Percentiles rank a stretch among this genome's conserved stretches.
Conservation (phyloP, 805 yeast genomes). For the Metschnikowia corniflorae region DNA sequence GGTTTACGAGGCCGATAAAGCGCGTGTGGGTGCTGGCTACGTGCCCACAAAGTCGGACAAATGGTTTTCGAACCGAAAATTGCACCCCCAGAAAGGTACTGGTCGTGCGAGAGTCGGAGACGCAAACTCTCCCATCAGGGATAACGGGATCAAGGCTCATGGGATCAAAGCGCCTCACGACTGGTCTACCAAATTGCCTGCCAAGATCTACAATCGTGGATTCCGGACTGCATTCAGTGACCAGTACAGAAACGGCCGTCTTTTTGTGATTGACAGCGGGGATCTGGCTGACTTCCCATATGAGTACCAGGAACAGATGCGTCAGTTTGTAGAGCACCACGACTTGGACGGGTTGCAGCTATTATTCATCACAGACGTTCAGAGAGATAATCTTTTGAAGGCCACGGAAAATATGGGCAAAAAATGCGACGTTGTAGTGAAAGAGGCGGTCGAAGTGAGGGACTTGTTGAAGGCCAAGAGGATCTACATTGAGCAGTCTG, state of each 20-base stretch:
- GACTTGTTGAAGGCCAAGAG: slow-evolving; percentile 79
- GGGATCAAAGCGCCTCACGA: slow-evolving; percentile 91
- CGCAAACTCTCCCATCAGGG: slow-evolving; percentile 88
- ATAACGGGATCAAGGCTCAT: slow-evolving; percentile 84
- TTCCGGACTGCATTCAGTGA: slow-evolving; percentile 78
- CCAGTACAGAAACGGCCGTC: slow-evolving; percentile 70
- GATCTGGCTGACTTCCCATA: slow-evolving; percentile 36
- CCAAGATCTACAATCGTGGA: slow-evolving; percentile 70
- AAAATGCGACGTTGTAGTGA: slow-evolving; percentile 61
- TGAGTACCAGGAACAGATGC: slow-evolving; percentile 43
- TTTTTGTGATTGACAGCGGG: slow-evolving; percentile 64
- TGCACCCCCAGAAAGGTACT: slow-evolving; percentile 86
- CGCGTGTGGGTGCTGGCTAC: slow-evolving; percentile 84
- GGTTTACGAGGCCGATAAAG: slow-evolving; percentile 82
- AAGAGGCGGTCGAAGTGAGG: slow-evolving; percentile 78
- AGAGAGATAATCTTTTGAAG: slow-evolving; percentile 55
- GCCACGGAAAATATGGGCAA: slow-evolving; percentile 52
- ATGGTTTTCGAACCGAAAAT: slow-evolving; percentile 78
- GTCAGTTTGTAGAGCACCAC: slow-evolving; percentile 48
- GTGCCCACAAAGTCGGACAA: slow-evolving; percentile 85
- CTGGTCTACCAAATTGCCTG: slow-evolving; percentile 73
- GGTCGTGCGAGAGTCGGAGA: slow-evolving; percentile 97
- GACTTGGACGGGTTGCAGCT: slow-evolving; percentile 50
- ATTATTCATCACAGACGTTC: slow-evolving; percentile 64
- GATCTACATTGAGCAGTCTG: slow-evolving; percentile 65